Base-by-base conservation (phyloP, 73 alveolate species). In the Paraurostyla sp. region DNA sequence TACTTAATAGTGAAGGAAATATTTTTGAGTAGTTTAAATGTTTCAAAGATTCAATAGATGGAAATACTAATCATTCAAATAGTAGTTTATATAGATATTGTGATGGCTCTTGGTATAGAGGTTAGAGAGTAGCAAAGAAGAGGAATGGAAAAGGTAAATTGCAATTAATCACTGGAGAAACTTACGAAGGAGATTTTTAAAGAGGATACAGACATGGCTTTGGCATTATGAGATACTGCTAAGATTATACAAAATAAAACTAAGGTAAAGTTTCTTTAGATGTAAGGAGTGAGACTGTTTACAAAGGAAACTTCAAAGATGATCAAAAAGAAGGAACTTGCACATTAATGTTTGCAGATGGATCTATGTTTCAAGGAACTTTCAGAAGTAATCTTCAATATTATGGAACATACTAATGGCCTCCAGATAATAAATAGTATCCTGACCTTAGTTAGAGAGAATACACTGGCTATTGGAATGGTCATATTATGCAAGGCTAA, bases 101-200 rank as follows among this genome's bases (percentile, higher is more conserved):
- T 32, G 89, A 78, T 54, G 89, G 89, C 0, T 42, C 76, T 27
- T 78, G 89, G 89, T 78, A 52, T 51, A 25, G 62, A 50, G 89
- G 89, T 30, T 30, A 46, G 2, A 36, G 89, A 50, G 2, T 11
- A 20, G 38, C 40, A 0, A 51, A 20, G 22, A 49, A 36, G 27
- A 50, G 89, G 20, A 23, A n/a, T 40, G 89, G 89, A 7, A 78
- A 54, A 27, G 89, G 89, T 0, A 78, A 78, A 35, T 54, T 78
- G 29, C 54, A 51, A 27, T 54, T 78, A 9, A 54, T 29, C 3
- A 51, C 80, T 3, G 89, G 89, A 27, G 80, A 78, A 20, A 15
- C 33, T 2, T 78, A 51, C 52, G 89, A 78, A 13, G 89, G 89
- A 13, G 76, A 46, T 29, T 78, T 78, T 35, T 29, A n/a, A 30